Percentiles rank a stretch among this genome's conserved stretches.
Conservation (phyloP, 164 flowering plant genomes). For the Macadamia tetraphylla region DNA sequence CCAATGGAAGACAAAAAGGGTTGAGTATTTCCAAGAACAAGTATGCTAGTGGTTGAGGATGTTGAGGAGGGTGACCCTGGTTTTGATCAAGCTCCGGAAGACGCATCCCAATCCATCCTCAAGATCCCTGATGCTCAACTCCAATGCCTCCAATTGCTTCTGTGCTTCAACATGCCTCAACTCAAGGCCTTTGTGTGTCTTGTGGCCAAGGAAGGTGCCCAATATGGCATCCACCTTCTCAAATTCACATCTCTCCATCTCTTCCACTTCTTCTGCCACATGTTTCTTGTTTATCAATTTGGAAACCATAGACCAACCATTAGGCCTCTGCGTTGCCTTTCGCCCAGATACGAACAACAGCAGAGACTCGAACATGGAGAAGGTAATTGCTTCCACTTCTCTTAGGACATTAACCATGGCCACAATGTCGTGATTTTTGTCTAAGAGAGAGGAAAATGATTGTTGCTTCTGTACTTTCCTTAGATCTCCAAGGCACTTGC, state of each 20-base stretch:
- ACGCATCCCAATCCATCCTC: conserved; percentile 27
- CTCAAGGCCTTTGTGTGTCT: neutral
- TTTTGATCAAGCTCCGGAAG: conserved; percentile 23
- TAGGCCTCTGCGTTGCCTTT: neutral
- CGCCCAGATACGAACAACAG: neutral
- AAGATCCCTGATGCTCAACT: neutral
- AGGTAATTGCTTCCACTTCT: neutral
- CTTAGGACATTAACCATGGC: neutral
- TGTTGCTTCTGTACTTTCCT: neutral
- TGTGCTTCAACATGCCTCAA: neutral
- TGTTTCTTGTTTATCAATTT: neutral
- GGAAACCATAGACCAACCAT: neutral
- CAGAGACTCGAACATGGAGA: neutral
- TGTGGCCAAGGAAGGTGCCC: neutral
- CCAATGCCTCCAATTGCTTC: conserved; percentile 10
- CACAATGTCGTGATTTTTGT: neutral
- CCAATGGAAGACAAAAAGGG: no score
- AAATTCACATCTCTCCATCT: neutral
- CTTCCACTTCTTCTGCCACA: neutral
- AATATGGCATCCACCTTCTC: neutral
- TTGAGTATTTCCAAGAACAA: no score
- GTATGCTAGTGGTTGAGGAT: neutral
- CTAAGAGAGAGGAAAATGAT: neutral
- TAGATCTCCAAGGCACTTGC: neutral
- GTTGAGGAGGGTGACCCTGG: conserved; percentile 35